Evolutionary conservation across 2,329 filamentous ascomycete genomes (phyloP), one percentile per base, ranked within the genome.

Genomic region (Aureobasidium vineae): DNA sequence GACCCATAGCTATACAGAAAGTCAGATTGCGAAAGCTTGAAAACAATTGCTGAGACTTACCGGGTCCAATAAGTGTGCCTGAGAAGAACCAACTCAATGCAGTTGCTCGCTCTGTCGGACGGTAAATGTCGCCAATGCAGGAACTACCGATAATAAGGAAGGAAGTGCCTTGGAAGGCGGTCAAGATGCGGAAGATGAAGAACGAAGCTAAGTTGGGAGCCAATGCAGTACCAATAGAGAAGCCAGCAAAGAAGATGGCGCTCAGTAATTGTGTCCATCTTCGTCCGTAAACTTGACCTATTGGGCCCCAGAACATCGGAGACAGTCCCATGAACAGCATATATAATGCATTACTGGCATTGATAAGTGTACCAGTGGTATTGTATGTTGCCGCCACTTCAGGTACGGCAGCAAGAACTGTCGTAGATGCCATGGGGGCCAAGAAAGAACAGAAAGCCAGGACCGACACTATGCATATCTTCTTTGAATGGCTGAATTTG

Each of bases 391-490:
- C 63, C 1, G 89, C 89, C 5, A 94, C 87, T 75, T 94, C 90
- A 1, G 90, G 90, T 1, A 89, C 85, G 2, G 90, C 90, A 1
- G 89, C 84, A 15, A 94, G 77, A 10, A 93, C 86, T 1, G 88
- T 88, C 0, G 90, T 93, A 45, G 87, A 90, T 2, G 87, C 89
- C 28, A 91, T 85, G 0, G 91, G 91, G 0, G 90, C 87, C 52
- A 94, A 80, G 69, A 94, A 91, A 31, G 88, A 86, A 77, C 89
- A 92, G 73, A 88, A 90, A 0, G 89, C 88, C 63, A 93, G 78
- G 6, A 92, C 83, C 11, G 81, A 79, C 19, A 92, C 88, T 63
- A 94, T 90, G 68, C 86, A 72, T 2, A 82, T 74, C 76, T 94
- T 95, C 47, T 87, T 84, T 19, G 79, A 77, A 3, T 78, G 76